Base-by-base conservation (phyloP, 225 moss, liverwort and hornwort genomes). In the Bryoerythrophyllum caledonicum region DNA sequence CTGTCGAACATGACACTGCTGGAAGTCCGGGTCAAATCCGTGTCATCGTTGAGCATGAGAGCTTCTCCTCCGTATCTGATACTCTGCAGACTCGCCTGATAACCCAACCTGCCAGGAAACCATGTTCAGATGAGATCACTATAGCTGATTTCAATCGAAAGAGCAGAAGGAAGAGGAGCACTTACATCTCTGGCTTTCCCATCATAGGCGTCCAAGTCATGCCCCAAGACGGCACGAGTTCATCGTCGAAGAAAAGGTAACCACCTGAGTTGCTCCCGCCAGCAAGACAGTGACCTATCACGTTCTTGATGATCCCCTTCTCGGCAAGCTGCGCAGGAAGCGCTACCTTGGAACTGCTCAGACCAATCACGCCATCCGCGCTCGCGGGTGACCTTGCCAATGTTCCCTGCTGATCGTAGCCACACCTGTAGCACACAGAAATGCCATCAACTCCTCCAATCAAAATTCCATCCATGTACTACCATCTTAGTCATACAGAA, bases 361-460 rank as follows among this genome's bases (percentile, higher is more conserved):
- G 75, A 49, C 93, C 88, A 48, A 94, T 77, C 8, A 94, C 77
- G 17, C 93, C 91, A 86, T 94, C 93, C 24, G 93, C 88, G 79
- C 86, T 90, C 16, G 88, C 84, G 1, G 91, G 93, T 8, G 86
- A 81, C 69, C 78, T 73, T 7, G 88, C 86, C 60, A 94, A 82
- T 32, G 81, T 82, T 26, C 93, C 93, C 59, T 85, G 91, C 77
- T 91, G 91, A 59, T 94, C 90, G 75, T 90, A 94, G 61, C 91
- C 91, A 71, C 91, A 94, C 73, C 91, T 91, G 88, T 32, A 46
- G 28, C 37, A 34, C 30, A 55, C 63, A 78, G 34, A n/a, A 61
- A 67, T 15, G 58, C 17, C 44, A 10, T 44, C 23, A 43, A 53
- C 12, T 51, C 49, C 38, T 64, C 54, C 23, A 26, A 3, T 37